These are phyloP conservation scores for Scedosporium minutisporum DNA, from an alignment of 2,329 filamentous ascomycete species.

Conservation along the genomic window DNA sequence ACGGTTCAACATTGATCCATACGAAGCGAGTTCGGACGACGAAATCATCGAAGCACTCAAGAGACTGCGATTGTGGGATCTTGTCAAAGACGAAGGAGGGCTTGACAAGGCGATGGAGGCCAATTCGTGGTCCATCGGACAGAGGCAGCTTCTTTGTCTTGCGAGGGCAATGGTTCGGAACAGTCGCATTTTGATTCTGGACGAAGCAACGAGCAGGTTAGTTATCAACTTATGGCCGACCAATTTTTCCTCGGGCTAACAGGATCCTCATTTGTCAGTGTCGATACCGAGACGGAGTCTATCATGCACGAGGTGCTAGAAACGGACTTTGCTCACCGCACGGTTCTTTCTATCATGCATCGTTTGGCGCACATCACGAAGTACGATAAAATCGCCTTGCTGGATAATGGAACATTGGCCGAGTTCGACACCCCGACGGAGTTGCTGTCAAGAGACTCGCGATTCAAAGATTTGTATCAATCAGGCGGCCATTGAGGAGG, in stretches of 20 bases:
- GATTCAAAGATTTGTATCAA: not conserved
- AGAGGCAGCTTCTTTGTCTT: slow-evolving; percentile 55
- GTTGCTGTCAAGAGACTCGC: not conserved
- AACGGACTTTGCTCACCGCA: slow-evolving; percentile 32
- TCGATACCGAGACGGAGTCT: slow-evolving; percentile 31
- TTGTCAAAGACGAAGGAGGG: slow-evolving; percentile 14
- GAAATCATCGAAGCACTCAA: slow-evolving; percentile 23
- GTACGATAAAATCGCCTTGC: not conserved
- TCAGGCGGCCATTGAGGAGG: not conserved
- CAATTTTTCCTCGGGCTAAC: slow-evolving; percentile 19
- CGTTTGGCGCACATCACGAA: slow-evolving; percentile 16
- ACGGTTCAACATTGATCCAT: slow-evolving; percentile 33
- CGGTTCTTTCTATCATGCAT: slow-evolving; percentile 42
- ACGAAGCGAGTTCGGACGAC: slow-evolving; percentile 16
- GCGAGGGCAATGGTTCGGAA: slow-evolving; percentile 43
- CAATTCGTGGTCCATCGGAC: slow-evolving; percentile 44
- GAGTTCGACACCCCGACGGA: not conserved
- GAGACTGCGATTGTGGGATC: slow-evolving; percentile 20
- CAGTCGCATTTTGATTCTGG: slow-evolving; percentile 10
- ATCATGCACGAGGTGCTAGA: slow-evolving; percentile 30
- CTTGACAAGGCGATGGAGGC: slow-evolving; percentile 28
- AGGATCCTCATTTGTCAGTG: slow-evolving; percentile 10
- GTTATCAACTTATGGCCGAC: slow-evolving; percentile 24
- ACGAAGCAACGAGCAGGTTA: slow-evolving; percentile 15
- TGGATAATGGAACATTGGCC: not conserved